Evolutionary conservation across 805 yeast genomes (phyloP).

Genomic region (Ogataea haglerorum): DNA sequence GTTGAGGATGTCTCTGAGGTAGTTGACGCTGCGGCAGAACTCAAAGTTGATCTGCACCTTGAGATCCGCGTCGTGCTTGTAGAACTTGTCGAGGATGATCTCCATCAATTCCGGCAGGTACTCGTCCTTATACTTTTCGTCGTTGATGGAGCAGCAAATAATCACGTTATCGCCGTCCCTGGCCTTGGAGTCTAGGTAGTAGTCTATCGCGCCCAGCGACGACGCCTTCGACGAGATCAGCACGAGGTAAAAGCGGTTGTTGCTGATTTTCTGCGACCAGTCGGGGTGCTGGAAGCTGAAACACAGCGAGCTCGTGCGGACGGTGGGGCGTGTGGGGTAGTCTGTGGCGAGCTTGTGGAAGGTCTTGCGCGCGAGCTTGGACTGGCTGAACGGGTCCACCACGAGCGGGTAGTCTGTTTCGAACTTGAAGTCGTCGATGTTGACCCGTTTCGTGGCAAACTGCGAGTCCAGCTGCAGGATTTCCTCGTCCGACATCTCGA

Average conservation of each 20-base stretch:
- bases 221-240: constrained; percentile 63
- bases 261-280: constrained; percentile 22
- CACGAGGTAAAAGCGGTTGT: constrained; percentile 36
- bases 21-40: constrained; percentile 46
- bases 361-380: constrained; percentile 21
- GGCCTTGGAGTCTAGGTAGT: constrained; percentile 48
- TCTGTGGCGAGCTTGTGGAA: constrained; percentile 22
- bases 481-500: constrained; percentile 53
- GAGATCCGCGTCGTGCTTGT: constrained; percentile 32
- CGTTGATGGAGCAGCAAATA: constrained; percentile 35
- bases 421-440: constrained; percentile 44
- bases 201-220: constrained; percentile 75
- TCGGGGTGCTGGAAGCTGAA: constrained; percentile 44
- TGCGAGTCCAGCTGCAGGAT: constrained; percentile 53
- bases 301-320: constrained; percentile 32
- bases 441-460: constrained; percentile 38
- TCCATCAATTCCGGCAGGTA: constrained; percentile 37
- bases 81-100: constrained; percentile 34
- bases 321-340: constrained; percentile 35
- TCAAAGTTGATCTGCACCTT: constrained; percentile 54
- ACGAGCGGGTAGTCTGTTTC: constrained; percentile 35
- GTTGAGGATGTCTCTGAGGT: constrained; percentile 51
- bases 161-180: constrained; percentile 65
- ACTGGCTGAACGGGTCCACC: constrained; percentile 15
- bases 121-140: constrained; percentile 21